Evolutionary conservation across 257 asterid genomes (phyloP).

Genomic region (Mitragyna speciosa): DNA sequence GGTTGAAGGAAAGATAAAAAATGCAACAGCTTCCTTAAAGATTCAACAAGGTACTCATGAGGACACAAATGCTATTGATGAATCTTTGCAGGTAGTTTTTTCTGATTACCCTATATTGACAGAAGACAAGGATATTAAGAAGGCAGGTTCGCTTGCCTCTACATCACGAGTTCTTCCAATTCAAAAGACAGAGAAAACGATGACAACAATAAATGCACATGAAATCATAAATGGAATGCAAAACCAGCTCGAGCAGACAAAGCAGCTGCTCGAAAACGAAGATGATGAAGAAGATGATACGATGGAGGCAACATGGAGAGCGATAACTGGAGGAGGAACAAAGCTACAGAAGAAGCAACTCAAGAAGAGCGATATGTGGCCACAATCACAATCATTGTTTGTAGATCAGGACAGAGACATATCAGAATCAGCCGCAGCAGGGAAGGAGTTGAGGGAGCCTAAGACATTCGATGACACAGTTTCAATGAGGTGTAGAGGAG

Average conservation of each 20-base stretch:
- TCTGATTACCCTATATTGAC: neutral
- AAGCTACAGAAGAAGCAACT: slow-evolving; percentile 27
- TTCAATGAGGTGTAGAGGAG: slow-evolving; percentile 44
- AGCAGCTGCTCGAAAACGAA: neutral
- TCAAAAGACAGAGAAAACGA: neutral
- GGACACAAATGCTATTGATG: neutral
- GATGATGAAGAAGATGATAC: slow-evolving; percentile 34
- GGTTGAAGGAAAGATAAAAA: neutral
- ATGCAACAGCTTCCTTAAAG: neutral
- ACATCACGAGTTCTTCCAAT: neutral
- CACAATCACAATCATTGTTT: neutral
- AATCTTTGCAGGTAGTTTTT: neutral
- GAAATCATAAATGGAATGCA: neutral
- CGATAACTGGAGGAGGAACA: slow-evolving; percentile 40
- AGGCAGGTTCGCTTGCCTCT: slow-evolving; percentile 13
- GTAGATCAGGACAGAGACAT: neutral
- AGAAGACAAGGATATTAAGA: neutral
- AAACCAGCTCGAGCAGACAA: neutral
- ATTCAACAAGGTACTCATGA: neutral
- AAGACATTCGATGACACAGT: slow-evolving; percentile 57
- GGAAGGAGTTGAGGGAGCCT: slow-evolving; percentile 51
- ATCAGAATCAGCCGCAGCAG: slow-evolving; percentile 29
- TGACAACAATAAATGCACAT: neutral
- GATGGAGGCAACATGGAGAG: slow-evolving; percentile 66
- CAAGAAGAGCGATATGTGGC: slow-evolving; percentile 52